Base-by-base conservation (phyloP, 768 basidiomycete species). In the Suillus tomentosus region DNA sequence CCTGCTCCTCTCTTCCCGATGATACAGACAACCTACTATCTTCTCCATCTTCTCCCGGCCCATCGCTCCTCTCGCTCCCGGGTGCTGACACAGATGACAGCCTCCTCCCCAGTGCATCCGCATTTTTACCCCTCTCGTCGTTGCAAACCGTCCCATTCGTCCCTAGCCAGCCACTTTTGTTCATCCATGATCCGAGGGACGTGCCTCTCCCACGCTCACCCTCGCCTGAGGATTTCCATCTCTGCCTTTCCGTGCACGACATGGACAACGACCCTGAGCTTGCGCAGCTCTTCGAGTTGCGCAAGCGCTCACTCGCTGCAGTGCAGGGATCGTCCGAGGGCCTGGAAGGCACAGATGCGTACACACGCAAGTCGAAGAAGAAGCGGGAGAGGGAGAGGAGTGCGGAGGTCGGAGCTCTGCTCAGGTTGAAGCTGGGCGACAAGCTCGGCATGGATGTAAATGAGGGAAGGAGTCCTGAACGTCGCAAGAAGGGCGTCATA, bases 321-420 rank as follows among this genome's bases (percentile, higher is more conserved):
- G 73, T 77, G 68, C 73, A 73, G 27, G 70, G 69, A 13, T 76
- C 77, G 65, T 75, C 77, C 64, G 68, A 72, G 63, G 76, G 78
- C 40, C 76, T 76, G 65, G 84, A 82, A 68, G 42, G 56, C 8
- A n/a, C 22, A 40, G 56, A 57, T 2, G 2, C 39, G 3, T 40
- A 39, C 22, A 81, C 80, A 61, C 74, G 80, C 66, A 80, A 76
- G 65, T 11, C 40, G 22, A 71, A 62, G 67, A 75, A 82, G 66
- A 85, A 84, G 72, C 75, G 78, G 58, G 83, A 85, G 68, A 82
- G 82, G 68, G 87, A 87, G 73, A 76, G 81, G 47, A 79, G 80
- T 27, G 80, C 81, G 65, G 88, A 89, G 76, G 74, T 88, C 13
- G 80, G 81, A 10, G 78, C 83, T 40, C 76, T 89, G 65, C 73